Evolutionary conservation across 2,329 filamentous ascomycete species (phyloP).

Genomic region (Sporothrix humicola): DNA sequence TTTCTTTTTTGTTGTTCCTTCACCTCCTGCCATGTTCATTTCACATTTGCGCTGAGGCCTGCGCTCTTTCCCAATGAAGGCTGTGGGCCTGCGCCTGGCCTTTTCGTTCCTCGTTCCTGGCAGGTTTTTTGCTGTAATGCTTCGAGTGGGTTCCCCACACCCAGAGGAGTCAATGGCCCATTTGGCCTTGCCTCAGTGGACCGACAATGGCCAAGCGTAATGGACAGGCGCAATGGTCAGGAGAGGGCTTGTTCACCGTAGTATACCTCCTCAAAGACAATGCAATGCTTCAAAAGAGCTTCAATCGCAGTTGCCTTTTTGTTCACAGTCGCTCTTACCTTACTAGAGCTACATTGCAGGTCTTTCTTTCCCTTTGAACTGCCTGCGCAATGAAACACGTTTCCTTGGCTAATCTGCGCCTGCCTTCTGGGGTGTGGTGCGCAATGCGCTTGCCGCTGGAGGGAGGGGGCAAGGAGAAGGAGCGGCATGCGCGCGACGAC

Average conservation of each 20-base stretch:
- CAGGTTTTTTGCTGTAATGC: slow-evolving; percentile 20
- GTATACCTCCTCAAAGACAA: background rate
- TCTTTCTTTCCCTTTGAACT: background rate
- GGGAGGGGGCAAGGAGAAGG: background rate
- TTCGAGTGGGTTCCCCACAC: slow-evolving; percentile 1
- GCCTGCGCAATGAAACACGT: slow-evolving; percentile 29
- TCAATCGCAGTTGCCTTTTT: background rate
- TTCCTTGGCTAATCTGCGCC: slow-evolving; percentile 30
- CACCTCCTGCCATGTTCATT: background rate
- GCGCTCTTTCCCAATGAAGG: slow-evolving; percentile 19
- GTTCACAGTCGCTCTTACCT: background rate
- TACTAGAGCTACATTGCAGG: background rate
- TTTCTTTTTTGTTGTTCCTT: background rate
- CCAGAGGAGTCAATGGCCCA: slow-evolving; percentile 18
- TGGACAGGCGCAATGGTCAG: slow-evolving; percentile 23
- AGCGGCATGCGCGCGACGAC: slow-evolving; percentile 24
- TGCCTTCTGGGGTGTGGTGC: slow-evolving; percentile 14
- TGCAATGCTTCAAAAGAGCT: background rate
- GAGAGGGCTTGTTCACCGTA: background rate
- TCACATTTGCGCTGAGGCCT: slow-evolving; percentile 1
- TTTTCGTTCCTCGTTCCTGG: background rate
- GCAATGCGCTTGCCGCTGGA: slow-evolving; percentile 32
- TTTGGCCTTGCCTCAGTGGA: slow-evolving; percentile 19
- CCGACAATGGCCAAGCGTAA: background rate
- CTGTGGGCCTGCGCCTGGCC: background rate